A percentile compares a stretch with the other conserved stretches of the same genome.
Conservation (phyloP, 495 filamentous ascomycete species). For the Cetradonia linearis region DNA sequence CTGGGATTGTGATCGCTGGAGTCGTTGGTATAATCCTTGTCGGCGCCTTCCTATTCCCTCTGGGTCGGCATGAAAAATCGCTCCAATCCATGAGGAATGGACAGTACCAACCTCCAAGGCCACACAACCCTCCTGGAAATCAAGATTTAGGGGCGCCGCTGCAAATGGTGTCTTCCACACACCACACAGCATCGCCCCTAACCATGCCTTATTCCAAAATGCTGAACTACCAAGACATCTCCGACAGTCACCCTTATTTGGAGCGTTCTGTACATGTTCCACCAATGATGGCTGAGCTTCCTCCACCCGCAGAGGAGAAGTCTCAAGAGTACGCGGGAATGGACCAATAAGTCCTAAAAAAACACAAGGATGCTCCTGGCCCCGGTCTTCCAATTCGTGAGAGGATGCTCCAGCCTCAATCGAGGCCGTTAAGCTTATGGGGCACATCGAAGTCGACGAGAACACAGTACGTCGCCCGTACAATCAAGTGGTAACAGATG, state of each 20-base stretch:
- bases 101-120: not conserved
- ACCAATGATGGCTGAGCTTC: constrained; percentile 6
- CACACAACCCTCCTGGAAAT: not conserved
- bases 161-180: not conserved
- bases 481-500: not conserved
- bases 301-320: not conserved
- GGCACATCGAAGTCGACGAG: not conserved
- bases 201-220: not conserved
- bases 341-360: not conserved
- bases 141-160: not conserved
- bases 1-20: constrained; percentile 31
- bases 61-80: constrained; percentile 29
- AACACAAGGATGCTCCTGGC: not conserved
- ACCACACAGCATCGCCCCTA: not conserved
- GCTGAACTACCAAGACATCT: constrained; percentile 1
- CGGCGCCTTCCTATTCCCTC: constrained; percentile 32
- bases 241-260: constrained; percentile 2
- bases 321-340: not conserved
- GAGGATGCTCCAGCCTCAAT: not conserved
- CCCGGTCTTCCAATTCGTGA: not conserved
- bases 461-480: not conserved
- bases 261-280: not conserved
- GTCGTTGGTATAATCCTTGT: constrained; percentile 31
- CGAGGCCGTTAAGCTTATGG: not conserved
- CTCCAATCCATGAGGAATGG: constrained; percentile 7